phyloP scores from a whole-genome alignment of 768 basidiomycete genomes.

The Sporobolomyces phaffii region DNA sequence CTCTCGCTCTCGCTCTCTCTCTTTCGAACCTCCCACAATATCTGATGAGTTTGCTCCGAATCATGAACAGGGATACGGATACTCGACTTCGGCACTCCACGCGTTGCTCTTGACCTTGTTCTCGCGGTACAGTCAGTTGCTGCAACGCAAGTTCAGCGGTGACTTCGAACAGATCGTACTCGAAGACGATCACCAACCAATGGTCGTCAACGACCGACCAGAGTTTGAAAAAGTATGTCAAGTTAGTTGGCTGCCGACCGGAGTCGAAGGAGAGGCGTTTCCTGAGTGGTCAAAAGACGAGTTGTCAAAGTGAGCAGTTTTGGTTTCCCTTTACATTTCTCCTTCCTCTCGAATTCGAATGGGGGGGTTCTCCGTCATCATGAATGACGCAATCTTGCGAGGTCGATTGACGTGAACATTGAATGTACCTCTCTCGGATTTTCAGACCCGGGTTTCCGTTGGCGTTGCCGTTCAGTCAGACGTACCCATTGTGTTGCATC shows the following conservation, averaged over 20 bases:
- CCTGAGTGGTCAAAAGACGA: constrained; percentile 33
- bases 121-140: constrained; percentile 74
- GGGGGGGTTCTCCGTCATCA: too few species aligned
- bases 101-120: constrained; percentile 79
- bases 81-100: constrained; percentile 74
- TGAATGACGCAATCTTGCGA: too few species aligned
- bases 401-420: too few species aligned
- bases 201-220: constrained; percentile 57
- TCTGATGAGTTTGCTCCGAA: too few species aligned
- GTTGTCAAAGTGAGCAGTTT: constrained; percentile 28
- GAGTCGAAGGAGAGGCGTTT: too few species aligned
- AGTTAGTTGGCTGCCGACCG: constrained; percentile 71
- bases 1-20: background rate
- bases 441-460: constrained; percentile 63
- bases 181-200: constrained; percentile 76
- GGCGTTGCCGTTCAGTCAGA: constrained; percentile 85
- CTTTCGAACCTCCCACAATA: background rate
- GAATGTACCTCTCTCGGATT: too few species aligned
- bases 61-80: constrained; percentile 89
- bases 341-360: background rate
- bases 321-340: too few species aligned
- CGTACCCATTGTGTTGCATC: constrained; percentile 90
- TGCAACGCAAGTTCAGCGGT: constrained; percentile 71
- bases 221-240: constrained; percentile 71
- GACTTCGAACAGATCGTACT: constrained; percentile 81